phyloP scores from a whole-genome alignment of 805 yeast species.

The Monosporozyma unispora region DNA sequence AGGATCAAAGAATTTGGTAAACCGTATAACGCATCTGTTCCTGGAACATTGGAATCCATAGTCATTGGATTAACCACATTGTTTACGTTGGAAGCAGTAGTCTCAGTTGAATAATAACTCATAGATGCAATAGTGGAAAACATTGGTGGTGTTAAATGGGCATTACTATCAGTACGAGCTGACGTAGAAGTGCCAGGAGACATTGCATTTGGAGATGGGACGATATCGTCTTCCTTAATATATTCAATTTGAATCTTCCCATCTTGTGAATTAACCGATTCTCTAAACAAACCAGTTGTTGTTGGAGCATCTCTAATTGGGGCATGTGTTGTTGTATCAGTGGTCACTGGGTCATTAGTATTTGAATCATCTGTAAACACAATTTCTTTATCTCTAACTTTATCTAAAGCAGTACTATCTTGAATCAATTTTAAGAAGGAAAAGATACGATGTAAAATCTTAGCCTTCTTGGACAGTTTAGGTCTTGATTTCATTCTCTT shows the following conservation, averaged over 20 bases:
- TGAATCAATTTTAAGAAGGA: slow-evolving; percentile 67
- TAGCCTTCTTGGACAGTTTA: slow-evolving; percentile 65
- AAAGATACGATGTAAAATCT: slow-evolving; percentile 67
- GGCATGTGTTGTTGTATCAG: neutral
- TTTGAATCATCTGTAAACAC: slow-evolving; percentile 32
- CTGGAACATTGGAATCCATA: slow-evolving; percentile 47
- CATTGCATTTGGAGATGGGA: neutral
- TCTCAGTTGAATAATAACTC: slow-evolving; percentile 27
- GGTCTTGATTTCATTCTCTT: slow-evolving; percentile 59
- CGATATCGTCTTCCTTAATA: slow-evolving; percentile 7
- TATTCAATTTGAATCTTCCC: slow-evolving; percentile 43
- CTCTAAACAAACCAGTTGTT: slow-evolving; percentile 14
- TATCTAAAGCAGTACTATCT: slow-evolving; percentile 49
- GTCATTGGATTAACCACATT: slow-evolving; percentile 3
- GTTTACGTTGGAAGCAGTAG: slow-evolving; percentile 22
- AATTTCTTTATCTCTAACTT: slow-evolving; percentile 15
- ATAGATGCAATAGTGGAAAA: slow-evolving; percentile 37
- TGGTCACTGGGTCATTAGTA: slow-evolving; percentile 16
- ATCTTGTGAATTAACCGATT: slow-evolving; percentile 35
- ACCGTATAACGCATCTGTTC: slow-evolving; percentile 77
- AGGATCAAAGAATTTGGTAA: slow-evolving; percentile 71
- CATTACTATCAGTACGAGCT: neutral
- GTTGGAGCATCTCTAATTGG: slow-evolving; percentile 2
- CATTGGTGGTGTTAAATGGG: slow-evolving; percentile 22
- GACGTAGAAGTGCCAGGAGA: neutral